Evolutionary conservation across 495 filamentous ascomycete species (phyloP), one percentile per base, ranked within the genome.

Genomic region (Delitschia confertaspora): DNA sequence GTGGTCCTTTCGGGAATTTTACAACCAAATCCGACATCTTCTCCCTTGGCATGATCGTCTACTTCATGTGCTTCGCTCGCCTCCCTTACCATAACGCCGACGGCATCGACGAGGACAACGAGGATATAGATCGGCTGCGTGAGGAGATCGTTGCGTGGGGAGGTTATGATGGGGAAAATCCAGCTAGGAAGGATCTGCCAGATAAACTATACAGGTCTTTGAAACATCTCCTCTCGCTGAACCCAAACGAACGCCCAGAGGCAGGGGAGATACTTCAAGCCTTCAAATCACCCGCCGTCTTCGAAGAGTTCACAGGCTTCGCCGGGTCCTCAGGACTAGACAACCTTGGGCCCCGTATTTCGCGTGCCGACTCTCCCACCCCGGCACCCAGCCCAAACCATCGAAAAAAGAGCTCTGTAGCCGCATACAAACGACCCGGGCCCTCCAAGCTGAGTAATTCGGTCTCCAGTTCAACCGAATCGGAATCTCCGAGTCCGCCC

Each of bases 21-120:
- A 93, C 85, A 0, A 83, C 82, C 38, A 98, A 95, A 56, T 95
- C 88, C 0, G 91, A 98, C 59, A 83, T 98, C 8, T 98, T 98
- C 64, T 94, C 88, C 3, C 63, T 98, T 0, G 91, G 91, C 24
- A 94, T 98, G 91, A 95, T 96, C 32, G 74, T 98, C 3, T 93
- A 96, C 62, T 96, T 96, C 52, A 78, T 96, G 65, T 96, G 93
- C 59, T 98, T 96, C 60, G 85, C 83, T 0, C 73, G 83, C 6
- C 74, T 96, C 2, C 91, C 91, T 1, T 98, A 96, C 57, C 66
- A 55, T 18, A 81, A 79, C 56, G 89, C 88, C 23, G 87, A 95
- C 53, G 65, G 78, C 16, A 69, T 93, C 26, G 74, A 93, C 46
- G 91, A 98, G 62, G 93, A 96, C 53, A 75, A 83, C 33, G 93